phyloP scores from a whole-genome alignment of 805 yeast species.

The Wickerhamomyces canadensis region DNA sequence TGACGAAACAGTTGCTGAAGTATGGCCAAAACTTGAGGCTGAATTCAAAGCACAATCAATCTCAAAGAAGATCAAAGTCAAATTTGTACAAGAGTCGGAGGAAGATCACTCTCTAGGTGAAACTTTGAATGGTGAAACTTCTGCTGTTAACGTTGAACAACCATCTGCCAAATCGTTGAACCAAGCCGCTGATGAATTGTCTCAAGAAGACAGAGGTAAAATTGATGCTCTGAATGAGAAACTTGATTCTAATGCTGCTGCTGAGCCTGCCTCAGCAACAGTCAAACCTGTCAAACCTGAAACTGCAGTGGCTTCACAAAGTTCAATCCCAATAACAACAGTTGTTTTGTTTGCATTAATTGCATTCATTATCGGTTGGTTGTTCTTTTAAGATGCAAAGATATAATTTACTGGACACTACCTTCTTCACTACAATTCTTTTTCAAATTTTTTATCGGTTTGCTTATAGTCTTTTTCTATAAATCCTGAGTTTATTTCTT shows the following conservation, averaged over 20 bases:
- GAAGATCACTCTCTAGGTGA: not conserved
- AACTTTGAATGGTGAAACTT: not conserved
- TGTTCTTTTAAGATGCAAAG: slow-evolving; percentile 36
- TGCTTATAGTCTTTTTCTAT: no score
- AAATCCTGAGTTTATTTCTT: no score
- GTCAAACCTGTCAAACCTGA: slow-evolving; percentile 19
- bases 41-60: slow-evolving; percentile 48
- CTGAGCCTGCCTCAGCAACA: slow-evolving; percentile 11
- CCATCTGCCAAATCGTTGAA: not conserved
- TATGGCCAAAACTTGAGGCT: slow-evolving; percentile 71
- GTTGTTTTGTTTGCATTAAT: slow-evolving; percentile 48
- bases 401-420: not conserved
- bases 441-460: no score
- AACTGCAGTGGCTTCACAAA: slow-evolving; percentile 29
- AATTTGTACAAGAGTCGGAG: slow-evolving; percentile 32
- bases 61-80: slow-evolving; percentile 65
- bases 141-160: not conserved
- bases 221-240: slow-evolving; percentile 39
- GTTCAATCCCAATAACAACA: slow-evolving; percentile 51
- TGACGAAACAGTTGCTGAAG: slow-evolving; percentile 55
- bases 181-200: slow-evolving; percentile 24
- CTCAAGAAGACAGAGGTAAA: slow-evolving; percentile 33
- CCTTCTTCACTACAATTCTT: no score
- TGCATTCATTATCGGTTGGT: slow-evolving; percentile 62
- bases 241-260: slow-evolving; percentile 36